Base-by-base conservation (phyloP, 306 rosid genomes). In the Carpinus fangiana region DNA sequence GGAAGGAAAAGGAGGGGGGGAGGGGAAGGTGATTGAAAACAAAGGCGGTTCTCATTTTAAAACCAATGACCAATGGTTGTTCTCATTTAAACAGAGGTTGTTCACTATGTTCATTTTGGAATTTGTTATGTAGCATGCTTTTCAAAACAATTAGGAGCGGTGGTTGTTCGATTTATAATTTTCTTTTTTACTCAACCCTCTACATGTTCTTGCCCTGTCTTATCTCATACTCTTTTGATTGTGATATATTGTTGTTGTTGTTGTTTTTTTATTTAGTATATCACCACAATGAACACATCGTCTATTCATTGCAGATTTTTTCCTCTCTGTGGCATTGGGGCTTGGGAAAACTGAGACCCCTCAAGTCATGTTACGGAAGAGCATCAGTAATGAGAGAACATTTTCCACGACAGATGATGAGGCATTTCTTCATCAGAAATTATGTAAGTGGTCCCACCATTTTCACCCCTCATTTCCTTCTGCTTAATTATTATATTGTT, bases 371-470 rank as follows among this genome's bases (percentile, higher is more conserved):
- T 85, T 76, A 74, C 87, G 96, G 78, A 92, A 90, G 84, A 95
- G 98, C 77, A 95, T 95, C 55, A 95, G 98, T 77, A 95, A 90
- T 26, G 98, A 95, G 84, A 88, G 98, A 83, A 89, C 97, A 36
- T 95, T 95, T 92, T 84, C 97, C 50, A 89, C 98, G 81, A 92
- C 95, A 3, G 85, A 80, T 53, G 90, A 92, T 14, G 91, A 92
- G 82, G 78, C 78, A 45, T 82, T 84, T 51, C 76, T 95, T 74
- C 77, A 73, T 70, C 84, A 54, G 75, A 91, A 76, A 83, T 82
- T 92, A 77, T 93, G 98, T 91, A 84, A 75, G n/a, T 75, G 73
- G 45, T 87, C 73, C 57, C n/a, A 26, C 74, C 67, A 43, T 53
- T 80, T 4, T 61, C 26, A n/a, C 67, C 7, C 16, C 52, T 45